These are phyloP conservation scores for Lyophyllum shimeji DNA, from an alignment of 768 basidiomycete genomes.

Conservation along the genomic window DNA sequence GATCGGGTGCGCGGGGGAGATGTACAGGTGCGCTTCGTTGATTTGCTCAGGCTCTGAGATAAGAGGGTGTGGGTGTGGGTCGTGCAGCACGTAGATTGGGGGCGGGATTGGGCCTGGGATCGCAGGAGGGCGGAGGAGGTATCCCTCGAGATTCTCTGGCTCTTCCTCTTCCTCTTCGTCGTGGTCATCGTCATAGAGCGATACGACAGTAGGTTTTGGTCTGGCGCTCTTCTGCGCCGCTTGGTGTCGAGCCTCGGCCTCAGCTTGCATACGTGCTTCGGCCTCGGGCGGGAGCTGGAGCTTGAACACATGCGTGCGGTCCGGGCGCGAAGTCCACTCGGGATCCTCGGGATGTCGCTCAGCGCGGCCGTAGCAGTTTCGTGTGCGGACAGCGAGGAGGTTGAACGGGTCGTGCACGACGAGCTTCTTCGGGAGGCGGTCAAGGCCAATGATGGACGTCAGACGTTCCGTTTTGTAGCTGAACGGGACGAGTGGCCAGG, in stretches of 20 bases:
- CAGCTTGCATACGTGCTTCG: conserved; percentile 4
- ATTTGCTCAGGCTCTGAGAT: conserved; percentile 7
- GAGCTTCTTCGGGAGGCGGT: conserved; percentile 35
- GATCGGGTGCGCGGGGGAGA: conserved; percentile 33
- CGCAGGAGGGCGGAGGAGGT: conserved; percentile 10
- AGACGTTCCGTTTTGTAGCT: conserved; percentile 18
- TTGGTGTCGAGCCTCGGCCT: conserved; percentile 10
- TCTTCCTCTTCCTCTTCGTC: not conserved
- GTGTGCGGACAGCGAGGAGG: conserved; percentile 23
- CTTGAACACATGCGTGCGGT: conserved; percentile 29
- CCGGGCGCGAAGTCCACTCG: conserved; percentile 29
- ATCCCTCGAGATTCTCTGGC: conserved; percentile 4
- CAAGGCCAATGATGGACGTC: conserved; percentile 24
- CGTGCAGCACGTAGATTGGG: conserved; percentile 27
- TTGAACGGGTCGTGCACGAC: conserved; percentile 44
- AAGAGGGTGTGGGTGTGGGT: conserved; percentile 16
- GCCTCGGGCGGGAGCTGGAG: conserved; percentile 18
- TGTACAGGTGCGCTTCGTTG: conserved; percentile 48
- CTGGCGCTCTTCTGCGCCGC: not conserved
- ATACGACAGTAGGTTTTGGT: not conserved
- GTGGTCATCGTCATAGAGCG: not conserved
- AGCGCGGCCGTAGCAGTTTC: not conserved
- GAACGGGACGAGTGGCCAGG: conserved; percentile 43
- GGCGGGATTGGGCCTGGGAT: conserved; percentile 18
- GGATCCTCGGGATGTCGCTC: not conserved